A percentile compares a stretch with the other conserved stretches of the same genome.
These are phyloP conservation scores for Phlebiopsis flavidoalba DNA, from an alignment of 768 basidiomycete species.

Conservation along the genomic window DNA sequence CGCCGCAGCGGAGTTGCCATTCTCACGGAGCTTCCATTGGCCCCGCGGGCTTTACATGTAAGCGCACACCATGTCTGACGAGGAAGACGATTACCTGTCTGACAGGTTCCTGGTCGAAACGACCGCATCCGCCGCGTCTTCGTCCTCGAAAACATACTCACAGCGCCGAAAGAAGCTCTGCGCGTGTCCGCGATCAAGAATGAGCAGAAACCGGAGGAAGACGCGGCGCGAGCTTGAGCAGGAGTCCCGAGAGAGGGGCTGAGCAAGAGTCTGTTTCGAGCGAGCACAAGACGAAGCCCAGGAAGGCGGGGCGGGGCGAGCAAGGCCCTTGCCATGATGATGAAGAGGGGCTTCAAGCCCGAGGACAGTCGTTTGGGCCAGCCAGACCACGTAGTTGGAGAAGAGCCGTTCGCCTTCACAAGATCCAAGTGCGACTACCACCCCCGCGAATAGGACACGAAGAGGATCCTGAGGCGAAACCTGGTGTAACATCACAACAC, in stretches of 20 bases:
- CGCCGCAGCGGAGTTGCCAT: background rate
- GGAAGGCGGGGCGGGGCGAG: slow-evolving; percentile 46
- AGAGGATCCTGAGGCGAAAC: slow-evolving; percentile 4
- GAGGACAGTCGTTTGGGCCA: slow-evolving; percentile 75
- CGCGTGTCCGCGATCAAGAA: slow-evolving; percentile 56
- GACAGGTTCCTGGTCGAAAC: slow-evolving; percentile 68
- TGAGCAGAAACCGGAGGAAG: slow-evolving; percentile 61
- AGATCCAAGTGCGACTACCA: background rate
- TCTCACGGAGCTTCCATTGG: background rate
- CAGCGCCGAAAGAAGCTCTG: slow-evolving; percentile 63
- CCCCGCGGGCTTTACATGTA: background rate
- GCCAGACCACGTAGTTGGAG: slow-evolving; percentile 15
- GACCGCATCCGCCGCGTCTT: slow-evolving; percentile 26
- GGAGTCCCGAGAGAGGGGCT: slow-evolving; percentile 73
- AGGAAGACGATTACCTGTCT: slow-evolving; percentile 84
- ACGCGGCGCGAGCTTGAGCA: slow-evolving; percentile 63
- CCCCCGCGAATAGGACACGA: background rate
- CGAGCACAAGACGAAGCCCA: slow-evolving; percentile 60
- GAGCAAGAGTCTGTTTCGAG: slow-evolving; percentile 75
- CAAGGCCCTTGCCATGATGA: slow-evolving; percentile 87
- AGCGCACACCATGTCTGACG: slow-evolving; percentile 50
- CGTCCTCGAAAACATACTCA: slow-evolving; percentile 57
- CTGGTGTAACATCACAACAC: slow-evolving; percentile 28
- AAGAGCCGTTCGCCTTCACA: background rate
- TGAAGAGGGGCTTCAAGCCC: slow-evolving; percentile 90